A percentile compares a stretch with the other conserved stretches of the same genome.
Conservation (phyloP, 768 basidiomycete genomes). For the Pulveroboletus sp. region DNA sequence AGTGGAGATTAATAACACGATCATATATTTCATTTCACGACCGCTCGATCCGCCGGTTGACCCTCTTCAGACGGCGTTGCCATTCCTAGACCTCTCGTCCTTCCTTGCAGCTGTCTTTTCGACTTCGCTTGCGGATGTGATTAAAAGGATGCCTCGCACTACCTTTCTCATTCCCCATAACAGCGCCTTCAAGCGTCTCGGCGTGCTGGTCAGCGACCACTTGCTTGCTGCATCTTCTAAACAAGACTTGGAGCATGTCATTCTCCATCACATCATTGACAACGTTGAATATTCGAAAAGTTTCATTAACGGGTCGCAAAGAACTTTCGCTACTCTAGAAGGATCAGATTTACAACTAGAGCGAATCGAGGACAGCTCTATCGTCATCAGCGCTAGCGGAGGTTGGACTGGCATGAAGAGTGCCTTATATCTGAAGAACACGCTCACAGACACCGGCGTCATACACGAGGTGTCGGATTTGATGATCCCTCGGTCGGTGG, state of each 20-base stretch:
- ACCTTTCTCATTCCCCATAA: constrained; percentile 89
- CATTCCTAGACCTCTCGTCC: constrained; percentile 78
- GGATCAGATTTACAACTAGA: constrained; percentile 77
- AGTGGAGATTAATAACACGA: constrained; percentile 72
- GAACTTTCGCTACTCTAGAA: constrained; percentile 77
- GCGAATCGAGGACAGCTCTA: constrained; percentile 46
- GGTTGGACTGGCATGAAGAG: constrained; percentile 74
- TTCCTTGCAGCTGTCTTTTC: constrained; percentile 91
- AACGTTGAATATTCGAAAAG: constrained; percentile 67
- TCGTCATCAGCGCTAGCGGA: constrained; percentile 58
- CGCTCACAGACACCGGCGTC: constrained; percentile 84
- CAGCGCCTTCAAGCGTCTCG: constrained; percentile 81
- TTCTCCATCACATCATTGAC: constrained; percentile 82
- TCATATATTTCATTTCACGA: constrained; percentile 87
- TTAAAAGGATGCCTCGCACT: constrained; percentile 61
- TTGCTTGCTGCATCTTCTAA: constrained; percentile 76
- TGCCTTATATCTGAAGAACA: constrained; percentile 53
- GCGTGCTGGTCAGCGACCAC: constrained; percentile 79
- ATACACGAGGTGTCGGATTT: constrained; percentile 85
- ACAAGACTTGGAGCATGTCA: constrained; percentile 73
- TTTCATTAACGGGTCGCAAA: constrained; percentile 59
- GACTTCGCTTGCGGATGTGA: constrained; percentile 67
- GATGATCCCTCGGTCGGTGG: constrained; percentile 80
- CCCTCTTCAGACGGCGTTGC: constrained; percentile 74
- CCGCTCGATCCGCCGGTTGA: constrained; percentile 81